Evolutionary conservation across 139 green algal species (phyloP).

Genomic region (Micractinium conductrix): DNA sequence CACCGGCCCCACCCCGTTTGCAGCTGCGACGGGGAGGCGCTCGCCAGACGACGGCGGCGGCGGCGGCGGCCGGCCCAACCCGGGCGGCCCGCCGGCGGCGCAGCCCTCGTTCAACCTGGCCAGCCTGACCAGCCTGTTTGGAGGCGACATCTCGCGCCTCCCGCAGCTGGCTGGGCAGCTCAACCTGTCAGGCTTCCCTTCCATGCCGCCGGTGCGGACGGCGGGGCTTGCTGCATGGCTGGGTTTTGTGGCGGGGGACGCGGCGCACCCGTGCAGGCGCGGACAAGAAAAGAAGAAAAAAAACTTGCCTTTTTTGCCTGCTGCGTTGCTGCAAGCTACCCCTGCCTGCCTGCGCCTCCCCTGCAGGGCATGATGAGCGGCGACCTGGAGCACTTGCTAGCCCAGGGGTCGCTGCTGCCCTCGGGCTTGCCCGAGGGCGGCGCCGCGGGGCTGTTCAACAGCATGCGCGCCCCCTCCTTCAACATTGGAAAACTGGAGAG

Average conservation of each 20-base stretch:
- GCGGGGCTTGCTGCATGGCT: neutral
- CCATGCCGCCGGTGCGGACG: slow-evolving; percentile 29
- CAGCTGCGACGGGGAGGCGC: slow-evolving; percentile 6
- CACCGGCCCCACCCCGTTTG: neutral
- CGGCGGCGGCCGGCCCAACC: neutral
- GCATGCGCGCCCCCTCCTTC: slow-evolving; percentile 35
- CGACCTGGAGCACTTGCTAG: slow-evolving; percentile 53
- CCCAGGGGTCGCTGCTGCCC: slow-evolving; percentile 26
- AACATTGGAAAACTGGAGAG: slow-evolving; percentile 59
- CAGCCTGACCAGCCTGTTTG: slow-evolving; percentile 33
- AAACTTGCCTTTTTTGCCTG: no score
- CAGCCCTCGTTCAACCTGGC: slow-evolving; percentile 29
- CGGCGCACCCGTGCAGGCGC: no score
- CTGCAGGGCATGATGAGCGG: slow-evolving; percentile 40
- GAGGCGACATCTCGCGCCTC: slow-evolving; percentile 30
- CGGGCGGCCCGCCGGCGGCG: neutral
- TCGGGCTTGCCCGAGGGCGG: neutral
- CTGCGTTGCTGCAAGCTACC: no score
- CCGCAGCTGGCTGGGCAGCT: slow-evolving; percentile 28
- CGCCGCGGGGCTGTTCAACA: neutral
- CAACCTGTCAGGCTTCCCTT: slow-evolving; percentile 41
- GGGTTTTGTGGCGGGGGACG: no score
- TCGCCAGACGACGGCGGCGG: neutral
- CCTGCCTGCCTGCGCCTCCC: neutral
- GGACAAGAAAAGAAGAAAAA: no score